A percentile compares a stretch with the other conserved stretches of the same genome.
Evolutionary conservation across 805 yeast species (phyloP).

Genomic region (Teunomyces pallodes): DNA sequence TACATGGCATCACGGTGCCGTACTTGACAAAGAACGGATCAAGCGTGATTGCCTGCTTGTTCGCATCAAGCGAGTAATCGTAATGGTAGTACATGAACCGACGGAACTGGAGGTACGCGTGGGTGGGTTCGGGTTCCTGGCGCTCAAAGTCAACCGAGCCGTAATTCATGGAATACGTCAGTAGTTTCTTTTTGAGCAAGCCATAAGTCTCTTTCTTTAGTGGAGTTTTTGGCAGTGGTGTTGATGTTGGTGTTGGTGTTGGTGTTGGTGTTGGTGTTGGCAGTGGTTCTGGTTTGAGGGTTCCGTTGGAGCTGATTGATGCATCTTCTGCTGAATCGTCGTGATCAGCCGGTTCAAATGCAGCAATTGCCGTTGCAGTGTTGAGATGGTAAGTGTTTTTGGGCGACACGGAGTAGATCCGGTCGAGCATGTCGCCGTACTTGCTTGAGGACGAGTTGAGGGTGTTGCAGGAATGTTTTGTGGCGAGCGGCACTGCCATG

Average conservation of each 20-base stretch:
- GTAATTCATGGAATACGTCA: constrained; percentile 18
- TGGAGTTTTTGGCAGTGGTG: background rate
- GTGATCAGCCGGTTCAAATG: constrained; percentile 13
- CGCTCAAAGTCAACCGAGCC: constrained; percentile 7
- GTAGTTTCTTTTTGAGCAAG: constrained; percentile 15
- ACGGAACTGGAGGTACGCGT: constrained; percentile 8
- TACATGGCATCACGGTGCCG: constrained; percentile 16
- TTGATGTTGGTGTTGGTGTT: background rate
- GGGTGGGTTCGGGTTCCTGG: background rate
- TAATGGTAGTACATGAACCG: constrained; percentile 19
- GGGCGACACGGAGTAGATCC: constrained; percentile 40
- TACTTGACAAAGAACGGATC: constrained; percentile 26
- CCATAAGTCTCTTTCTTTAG: constrained; percentile 7
- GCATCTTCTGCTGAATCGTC: constrained; percentile 5
- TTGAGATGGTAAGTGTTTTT: constrained; percentile 37
- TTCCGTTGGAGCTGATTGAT: background rate
- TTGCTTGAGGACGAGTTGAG: background rate
- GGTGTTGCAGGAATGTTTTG: background rate
- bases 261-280: background rate
- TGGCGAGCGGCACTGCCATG: constrained; percentile 1
- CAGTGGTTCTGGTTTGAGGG: background rate
- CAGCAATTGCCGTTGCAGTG: constrained; percentile 24
- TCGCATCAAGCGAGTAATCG: constrained; percentile 20
- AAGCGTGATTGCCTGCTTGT: constrained; percentile 16
- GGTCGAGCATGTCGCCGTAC: constrained; percentile 27